These are phyloP conservation scores for Spinacia oleracea DNA, from an alignment of 179 eudicot genomes.

Conservation along the genomic window DNA sequence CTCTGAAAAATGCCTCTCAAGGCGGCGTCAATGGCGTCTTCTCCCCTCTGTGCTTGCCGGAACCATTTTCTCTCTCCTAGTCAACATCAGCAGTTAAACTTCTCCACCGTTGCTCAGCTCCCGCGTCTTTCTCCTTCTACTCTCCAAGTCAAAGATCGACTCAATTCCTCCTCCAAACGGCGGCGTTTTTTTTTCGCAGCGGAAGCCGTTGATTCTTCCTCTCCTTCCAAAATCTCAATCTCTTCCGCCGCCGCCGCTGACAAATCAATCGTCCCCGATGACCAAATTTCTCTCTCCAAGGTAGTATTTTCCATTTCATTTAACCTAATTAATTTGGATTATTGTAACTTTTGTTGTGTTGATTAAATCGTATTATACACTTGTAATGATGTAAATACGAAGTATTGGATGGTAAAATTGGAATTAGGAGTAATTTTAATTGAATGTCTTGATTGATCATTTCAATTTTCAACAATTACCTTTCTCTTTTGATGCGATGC, in stretches of 20 bases:
- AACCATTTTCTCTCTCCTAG: constrained; percentile 31
- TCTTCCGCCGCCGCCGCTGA: constrained; percentile 32
- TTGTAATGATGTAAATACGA: background rate
- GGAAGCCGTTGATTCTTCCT: constrained; percentile 38
- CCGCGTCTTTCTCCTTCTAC: constrained; percentile 14
- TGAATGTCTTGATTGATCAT: background rate
- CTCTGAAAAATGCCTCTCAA: constrained; percentile 21
- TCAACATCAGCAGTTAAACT: constrained; percentile 17
- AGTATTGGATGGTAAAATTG: background rate
- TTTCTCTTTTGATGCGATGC: background rate
- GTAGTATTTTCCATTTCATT: constrained; percentile 28
- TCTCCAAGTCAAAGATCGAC: constrained; percentile 8
- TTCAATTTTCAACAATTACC: background rate
- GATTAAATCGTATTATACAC: no score
- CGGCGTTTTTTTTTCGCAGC: constrained; percentile 18
- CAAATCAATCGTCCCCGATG: constrained; percentile 61
- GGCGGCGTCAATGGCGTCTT: constrained; percentile 11
- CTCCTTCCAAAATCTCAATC: constrained; percentile 47
- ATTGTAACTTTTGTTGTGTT: background rate
- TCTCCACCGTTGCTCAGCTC: constrained; percentile 14
- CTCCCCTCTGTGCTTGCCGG: background rate
- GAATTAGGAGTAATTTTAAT: background rate
- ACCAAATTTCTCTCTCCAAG: constrained; percentile 67
- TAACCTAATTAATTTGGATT: constrained; percentile 11
- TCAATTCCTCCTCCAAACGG: constrained; percentile 22